Evolutionary conservation across 23 red algal genomes (phyloP), one percentile per base, ranked within the genome.

Genomic region (Chondrus crispus): DNA sequence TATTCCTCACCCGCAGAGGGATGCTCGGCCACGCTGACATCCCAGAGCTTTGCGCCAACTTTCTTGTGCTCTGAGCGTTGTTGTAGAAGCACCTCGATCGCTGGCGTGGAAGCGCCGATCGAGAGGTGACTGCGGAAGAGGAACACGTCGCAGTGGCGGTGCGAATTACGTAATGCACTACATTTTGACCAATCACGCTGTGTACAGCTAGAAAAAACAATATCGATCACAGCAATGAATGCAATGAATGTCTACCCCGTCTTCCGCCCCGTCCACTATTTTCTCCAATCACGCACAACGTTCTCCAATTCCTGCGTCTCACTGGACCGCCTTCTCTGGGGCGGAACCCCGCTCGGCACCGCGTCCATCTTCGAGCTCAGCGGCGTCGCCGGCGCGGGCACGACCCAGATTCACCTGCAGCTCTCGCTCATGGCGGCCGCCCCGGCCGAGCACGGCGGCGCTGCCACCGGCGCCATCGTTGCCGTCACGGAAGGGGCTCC

Each of bases 391-490:
- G 91, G 89, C 44, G 69, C 74, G 3, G 95, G 95, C 30, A 97
- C 94, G 48, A 94, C 91, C 35, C 95, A 97, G 62, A 62, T 94
- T 40, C 82, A 76, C 9, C 55, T 93, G 60, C 95, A 97, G 57
- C 74, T 97, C 19, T 85, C 85, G 13, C 47, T 95, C 7, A 85
- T 85, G 84, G 46, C 85, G 11, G 40, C 39, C 44, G 71, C 73
- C 18, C 71, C 84, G 37, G 11, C 40, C 48, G 20, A 63, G 22
- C 66, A 46, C 3, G 20, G 84, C 42, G 93, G 84, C 5, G 14
- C 74, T 45, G 74, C 37, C 41, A 53, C 62, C 63, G 47, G 52
- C 13, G 60, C 47, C 71, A 54, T 95, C 7, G 84, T 88, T 44
- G 37, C 64, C 2, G 62, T 64, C 35, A 91, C 85, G 30, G 93